A percentile compares a stretch with the other conserved stretches of the same genome.
These are phyloP conservation scores for Hyphopichia khmerensis DNA, from an alignment of 1,139 yeast genomes.

Conservation along the genomic window DNA sequence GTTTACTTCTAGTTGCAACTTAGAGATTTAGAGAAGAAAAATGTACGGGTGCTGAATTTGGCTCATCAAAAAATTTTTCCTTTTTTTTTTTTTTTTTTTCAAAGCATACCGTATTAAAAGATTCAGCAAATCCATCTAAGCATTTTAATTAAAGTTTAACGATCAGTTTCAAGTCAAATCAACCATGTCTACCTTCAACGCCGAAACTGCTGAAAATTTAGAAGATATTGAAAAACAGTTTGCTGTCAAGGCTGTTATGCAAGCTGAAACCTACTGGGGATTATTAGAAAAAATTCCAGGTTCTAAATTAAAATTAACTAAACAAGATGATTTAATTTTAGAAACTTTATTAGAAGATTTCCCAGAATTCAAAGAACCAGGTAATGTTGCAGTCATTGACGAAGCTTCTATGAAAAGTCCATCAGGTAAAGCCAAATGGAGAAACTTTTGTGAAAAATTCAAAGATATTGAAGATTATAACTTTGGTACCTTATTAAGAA, in stretches of 20 bases:
- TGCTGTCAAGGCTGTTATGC: constrained; percentile 96
- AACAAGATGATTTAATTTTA: constrained; percentile 80
- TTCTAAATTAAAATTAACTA: constrained; percentile 72
- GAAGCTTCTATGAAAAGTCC: constrained; percentile 85
- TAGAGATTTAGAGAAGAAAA: too few species aligned
- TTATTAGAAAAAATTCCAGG: constrained; percentile 75
- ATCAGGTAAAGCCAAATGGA: constrained; percentile 86
- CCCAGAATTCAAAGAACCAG: constrained; percentile 76
- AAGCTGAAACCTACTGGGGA: constrained; percentile 93
- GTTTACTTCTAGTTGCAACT: too few species aligned
- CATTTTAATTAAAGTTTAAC: too few species aligned
- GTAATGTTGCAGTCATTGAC: constrained; percentile 52
- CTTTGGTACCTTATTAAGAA: constrained; percentile 90
- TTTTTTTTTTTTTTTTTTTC: not conserved
- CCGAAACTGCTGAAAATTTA: constrained; percentile 58
- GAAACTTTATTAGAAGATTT: constrained; percentile 66
- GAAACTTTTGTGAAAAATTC: constrained; percentile 79
- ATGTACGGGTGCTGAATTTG: not conserved
- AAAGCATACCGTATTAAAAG: too few species aligned
- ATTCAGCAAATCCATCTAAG: too few species aligned
- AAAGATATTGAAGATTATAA: constrained; percentile 87
- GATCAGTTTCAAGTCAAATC: too few species aligned
- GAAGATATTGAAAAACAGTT: constrained; percentile 89
- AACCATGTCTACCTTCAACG: constrained; percentile 37
- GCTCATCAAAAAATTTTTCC: not conserved